phyloP scores from a whole-genome alignment of 31 red algal species.

The Asparagopsis taxiformis region DNA sequence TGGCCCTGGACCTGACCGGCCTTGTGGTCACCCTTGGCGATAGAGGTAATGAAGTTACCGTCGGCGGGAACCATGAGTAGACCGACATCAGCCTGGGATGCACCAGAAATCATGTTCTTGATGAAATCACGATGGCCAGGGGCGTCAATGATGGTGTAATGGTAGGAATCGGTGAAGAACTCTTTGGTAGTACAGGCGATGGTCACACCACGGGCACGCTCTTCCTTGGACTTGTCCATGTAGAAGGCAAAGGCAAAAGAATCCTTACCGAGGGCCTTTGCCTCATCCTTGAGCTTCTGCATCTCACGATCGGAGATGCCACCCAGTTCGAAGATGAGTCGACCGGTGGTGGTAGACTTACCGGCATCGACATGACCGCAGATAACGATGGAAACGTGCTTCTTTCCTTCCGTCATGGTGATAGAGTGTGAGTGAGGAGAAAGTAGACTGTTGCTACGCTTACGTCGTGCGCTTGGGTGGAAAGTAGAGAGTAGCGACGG shows the following conservation, averaged over 20 bases:
- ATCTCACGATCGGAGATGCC: slow-evolving; percentile 97
- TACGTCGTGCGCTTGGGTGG: no score
- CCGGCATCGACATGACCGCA: slow-evolving; percentile 99
- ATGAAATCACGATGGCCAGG: slow-evolving; percentile 99
- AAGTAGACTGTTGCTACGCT: no score
- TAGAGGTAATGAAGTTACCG: slow-evolving; percentile 80
- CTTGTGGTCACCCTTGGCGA: slow-evolving; percentile 94
- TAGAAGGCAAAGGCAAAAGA: slow-evolving; percentile 96
- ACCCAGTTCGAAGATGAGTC: slow-evolving; percentile 96
- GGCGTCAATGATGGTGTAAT: slow-evolving; percentile 99
- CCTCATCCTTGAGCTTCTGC: slow-evolving; percentile 98
- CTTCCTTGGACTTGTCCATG: slow-evolving; percentile 98
- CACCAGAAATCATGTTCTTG: slow-evolving; percentile 99
- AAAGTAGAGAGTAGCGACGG: no score
- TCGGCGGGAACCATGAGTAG: slow-evolving; percentile 89
- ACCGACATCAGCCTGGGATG: slow-evolving; percentile 97
- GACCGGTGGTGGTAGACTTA: slow-evolving; percentile 99
- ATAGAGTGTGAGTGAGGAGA: no score
- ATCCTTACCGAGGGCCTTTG: slow-evolving; percentile 97
- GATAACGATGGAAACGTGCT: slow-evolving; percentile 99
- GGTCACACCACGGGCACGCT: slow-evolving; percentile 97
- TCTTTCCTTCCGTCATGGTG: slow-evolving; percentile 94
- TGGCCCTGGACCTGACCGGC: slow-evolving; percentile 95
- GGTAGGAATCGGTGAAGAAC: slow-evolving; percentile 94
- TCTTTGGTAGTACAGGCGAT: slow-evolving; percentile 95